phyloP scores from a whole-genome alignment of 202 grass and related monocot species.

The Musa balbisiana region DNA sequence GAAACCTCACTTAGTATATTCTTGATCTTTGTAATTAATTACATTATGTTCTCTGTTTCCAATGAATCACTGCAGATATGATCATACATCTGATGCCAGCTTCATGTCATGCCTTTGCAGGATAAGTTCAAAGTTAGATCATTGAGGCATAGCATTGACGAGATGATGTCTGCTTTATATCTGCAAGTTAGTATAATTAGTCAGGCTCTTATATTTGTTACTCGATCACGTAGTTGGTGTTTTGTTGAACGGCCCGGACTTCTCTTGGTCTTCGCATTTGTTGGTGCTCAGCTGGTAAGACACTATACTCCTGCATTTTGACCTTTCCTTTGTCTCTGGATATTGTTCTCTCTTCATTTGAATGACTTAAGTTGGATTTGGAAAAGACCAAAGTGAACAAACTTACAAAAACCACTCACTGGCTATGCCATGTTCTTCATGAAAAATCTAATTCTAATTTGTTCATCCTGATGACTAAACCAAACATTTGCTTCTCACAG shows the following conservation, averaged over 20 bases:
- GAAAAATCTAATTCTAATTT: too few relatives aligned
- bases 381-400: too few relatives aligned
- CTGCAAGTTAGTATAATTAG: slow-evolving; percentile 98
- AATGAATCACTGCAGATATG: neutral
- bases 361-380: too few relatives aligned
- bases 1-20: too few relatives aligned
- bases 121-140: slow-evolving; percentile 56
- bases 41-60: too few relatives aligned
- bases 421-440: too few relatives aligned
- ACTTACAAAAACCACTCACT: too few relatives aligned
- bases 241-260: slow-evolving; percentile 52
- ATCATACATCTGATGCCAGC: neutral
- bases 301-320: neutral
- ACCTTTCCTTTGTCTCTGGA: neutral
- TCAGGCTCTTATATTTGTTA: slow-evolving; percentile 99
- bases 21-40: too few relatives aligned
- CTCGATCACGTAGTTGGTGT: slow-evolving; percentile 56
- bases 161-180: slow-evolving; percentile 88
- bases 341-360: neutral
- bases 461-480: neutral
- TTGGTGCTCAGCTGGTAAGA: slow-evolving; percentile 80
- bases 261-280: slow-evolving; percentile 50
- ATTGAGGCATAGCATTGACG: slow-evolving; percentile 34
- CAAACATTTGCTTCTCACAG: slow-evolving; percentile 18
- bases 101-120: slow-evolving; percentile 23